These are phyloP conservation scores for Choanephora cucurbitarum DNA, from an alignment of 371 early-diverging fungal species.

Conservation along the genomic window DNA sequence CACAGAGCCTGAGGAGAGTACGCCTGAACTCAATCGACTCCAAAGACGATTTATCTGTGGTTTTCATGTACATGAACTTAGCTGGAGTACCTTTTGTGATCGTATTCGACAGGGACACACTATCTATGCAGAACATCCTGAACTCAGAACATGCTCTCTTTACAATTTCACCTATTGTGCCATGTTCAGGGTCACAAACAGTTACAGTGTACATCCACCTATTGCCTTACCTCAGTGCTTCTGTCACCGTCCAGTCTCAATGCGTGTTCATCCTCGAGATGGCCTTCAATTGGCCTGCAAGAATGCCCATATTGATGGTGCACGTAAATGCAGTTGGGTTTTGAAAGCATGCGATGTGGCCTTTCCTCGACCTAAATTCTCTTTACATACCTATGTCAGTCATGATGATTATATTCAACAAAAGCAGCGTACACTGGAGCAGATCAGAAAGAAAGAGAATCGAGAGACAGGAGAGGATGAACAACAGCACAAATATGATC, in stretches of 20 bases:
- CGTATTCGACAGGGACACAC: slow-evolving; percentile 5
- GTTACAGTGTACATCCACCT: slow-evolving; percentile 9
- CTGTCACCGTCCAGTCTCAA: slow-evolving; percentile 24
- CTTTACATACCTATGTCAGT: slow-evolving; percentile 8
- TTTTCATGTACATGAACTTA: slow-evolving; percentile 47
- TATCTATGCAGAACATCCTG: slow-evolving; percentile 28
- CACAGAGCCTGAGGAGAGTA: neutral
- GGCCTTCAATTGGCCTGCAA: slow-evolving; percentile 32
- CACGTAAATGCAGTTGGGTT: slow-evolving; percentile 35
- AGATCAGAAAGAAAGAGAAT: neutral
- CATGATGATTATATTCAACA: slow-evolving; percentile 1
- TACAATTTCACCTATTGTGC: slow-evolving; percentile 54
- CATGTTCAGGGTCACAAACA: slow-evolving; percentile 31
- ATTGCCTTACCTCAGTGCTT: slow-evolving; percentile 29
- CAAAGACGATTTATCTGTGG: slow-evolving; percentile 34
- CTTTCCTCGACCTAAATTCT: slow-evolving; percentile 17
- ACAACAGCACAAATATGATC: slow-evolving; percentile 1
- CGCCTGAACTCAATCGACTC: neutral
- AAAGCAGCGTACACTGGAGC: neutral
- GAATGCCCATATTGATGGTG: slow-evolving; percentile 29
- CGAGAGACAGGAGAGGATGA: neutral
- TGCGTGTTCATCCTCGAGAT: neutral
- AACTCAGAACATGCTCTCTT: slow-evolving; percentile 39
- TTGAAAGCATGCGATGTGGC: slow-evolving; percentile 32
- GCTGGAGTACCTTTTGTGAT: slow-evolving; percentile 33